phyloP scores from a whole-genome alignment of 2,329 filamentous ascomycete species.

The Aspergillus awamori region DNA sequence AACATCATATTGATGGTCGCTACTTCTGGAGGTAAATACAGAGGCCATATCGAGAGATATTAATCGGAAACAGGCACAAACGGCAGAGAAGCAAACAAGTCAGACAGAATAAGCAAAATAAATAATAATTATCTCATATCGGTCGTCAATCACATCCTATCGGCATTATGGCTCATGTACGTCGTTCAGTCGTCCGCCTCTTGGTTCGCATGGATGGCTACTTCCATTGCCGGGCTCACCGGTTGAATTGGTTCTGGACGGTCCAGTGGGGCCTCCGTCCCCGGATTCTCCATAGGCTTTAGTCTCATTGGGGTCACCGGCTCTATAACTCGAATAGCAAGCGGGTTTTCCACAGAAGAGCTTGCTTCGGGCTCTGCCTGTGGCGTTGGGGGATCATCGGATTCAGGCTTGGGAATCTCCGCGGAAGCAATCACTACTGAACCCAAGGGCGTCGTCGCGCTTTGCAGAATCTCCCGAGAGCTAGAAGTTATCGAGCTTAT shows the following conservation, averaged over 20 bases:
- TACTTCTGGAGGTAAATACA: neutral
- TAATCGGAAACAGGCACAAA: neutral
- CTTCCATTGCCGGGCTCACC: neutral
- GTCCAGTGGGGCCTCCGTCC: neutral
- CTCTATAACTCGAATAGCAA: neutral
- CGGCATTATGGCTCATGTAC: conserved; percentile 7
- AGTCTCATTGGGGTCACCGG: neutral
- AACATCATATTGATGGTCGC: neutral
- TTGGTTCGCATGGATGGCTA: neutral
- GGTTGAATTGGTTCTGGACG: neutral
- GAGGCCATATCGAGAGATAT: neutral
- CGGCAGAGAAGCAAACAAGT: neutral
- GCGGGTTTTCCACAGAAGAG: neutral
- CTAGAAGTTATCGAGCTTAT: neutral
- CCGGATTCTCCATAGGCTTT: neutral
- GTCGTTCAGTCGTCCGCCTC: conserved; percentile 2
- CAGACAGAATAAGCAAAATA: neutral
- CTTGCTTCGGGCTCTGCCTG: neutral
- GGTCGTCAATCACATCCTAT: conserved; percentile 7
- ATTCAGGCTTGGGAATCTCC: neutral
- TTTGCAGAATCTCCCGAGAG: neutral
- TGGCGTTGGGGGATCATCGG: neutral
- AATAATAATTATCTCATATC: conserved; percentile 3
- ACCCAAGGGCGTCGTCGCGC: neutral
- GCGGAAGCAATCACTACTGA: neutral